Evolutionary conservation across 2,329 filamentous ascomycete species (phyloP).

Genomic region (Neopestalotiopsis sp.): DNA sequence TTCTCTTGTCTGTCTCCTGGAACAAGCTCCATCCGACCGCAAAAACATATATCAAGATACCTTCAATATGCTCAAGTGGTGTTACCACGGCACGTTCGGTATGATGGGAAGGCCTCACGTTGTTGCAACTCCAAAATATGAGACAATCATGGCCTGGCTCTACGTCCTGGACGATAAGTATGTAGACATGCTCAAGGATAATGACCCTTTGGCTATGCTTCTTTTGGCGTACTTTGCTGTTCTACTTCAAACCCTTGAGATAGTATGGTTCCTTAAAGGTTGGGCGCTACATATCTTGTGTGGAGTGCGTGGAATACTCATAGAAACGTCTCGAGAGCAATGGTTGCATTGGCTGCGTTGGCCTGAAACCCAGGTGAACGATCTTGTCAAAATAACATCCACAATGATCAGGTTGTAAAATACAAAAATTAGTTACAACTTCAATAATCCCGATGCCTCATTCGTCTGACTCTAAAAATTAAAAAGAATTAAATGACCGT

Average conservation of each 20-base stretch:
- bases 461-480: too few species aligned
- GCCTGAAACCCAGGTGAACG: background rate
- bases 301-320: background rate
- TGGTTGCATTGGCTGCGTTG: background rate
- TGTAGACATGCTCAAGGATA: background rate
- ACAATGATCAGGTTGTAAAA: too few species aligned
- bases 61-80: background rate
- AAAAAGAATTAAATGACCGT: too few species aligned
- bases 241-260: conserved; percentile 1
- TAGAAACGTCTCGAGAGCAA: background rate
- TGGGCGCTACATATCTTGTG: background rate
- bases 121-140: background rate
- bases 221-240: background rate
- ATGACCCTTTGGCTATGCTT: background rate
- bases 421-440: too few species aligned
- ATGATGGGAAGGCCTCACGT: background rate
- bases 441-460: too few species aligned
- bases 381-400: background rate
- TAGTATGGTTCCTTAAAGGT: background rate
- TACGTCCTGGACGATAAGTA: background rate
- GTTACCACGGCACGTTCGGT: background rate
- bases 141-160: background rate
- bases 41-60: background rate
- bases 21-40: background rate
- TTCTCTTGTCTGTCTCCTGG: background rate